phyloP scores from a whole-genome alignment of 306 rosid species.

The Casuarina glauca region DNA sequence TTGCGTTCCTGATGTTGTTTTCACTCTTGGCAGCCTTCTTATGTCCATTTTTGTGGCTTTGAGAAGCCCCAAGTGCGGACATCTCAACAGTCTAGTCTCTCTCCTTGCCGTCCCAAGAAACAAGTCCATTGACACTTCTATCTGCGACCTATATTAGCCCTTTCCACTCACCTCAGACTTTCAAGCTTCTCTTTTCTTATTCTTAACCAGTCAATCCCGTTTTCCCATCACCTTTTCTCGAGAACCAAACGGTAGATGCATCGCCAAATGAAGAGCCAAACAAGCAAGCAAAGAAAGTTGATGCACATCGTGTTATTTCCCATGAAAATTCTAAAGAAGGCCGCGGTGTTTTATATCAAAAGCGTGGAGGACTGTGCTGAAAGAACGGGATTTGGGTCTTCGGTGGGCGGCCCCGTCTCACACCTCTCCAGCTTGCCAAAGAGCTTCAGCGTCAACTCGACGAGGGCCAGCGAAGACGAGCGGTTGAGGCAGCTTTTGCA shows the following conservation, averaged over 20 bases:
- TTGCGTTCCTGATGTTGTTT: neutral
- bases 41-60: neutral
- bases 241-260: neutral
- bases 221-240: neutral
- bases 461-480: slow-evolving; percentile 5
- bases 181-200: neutral
- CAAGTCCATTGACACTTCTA: slow-evolving; percentile 5
- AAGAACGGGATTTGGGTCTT: slow-evolving; percentile 20
- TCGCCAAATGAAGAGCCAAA: slow-evolving; percentile 21
- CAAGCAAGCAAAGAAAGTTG: slow-evolving; percentile 22
- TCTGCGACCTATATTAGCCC: neutral
- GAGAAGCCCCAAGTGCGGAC: neutral
- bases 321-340: slow-evolving; percentile 43
- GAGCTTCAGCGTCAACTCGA: slow-evolving; percentile 20
- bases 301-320: slow-evolving; percentile 35
- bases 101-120: slow-evolving; percentile 13
- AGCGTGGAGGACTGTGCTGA: slow-evolving; percentile 38
- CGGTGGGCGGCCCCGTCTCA: neutral
- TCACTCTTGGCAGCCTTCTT: slow-evolving; percentile 1
- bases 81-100: neutral
- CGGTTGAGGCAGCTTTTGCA: slow-evolving; percentile 9
- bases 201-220: neutral
- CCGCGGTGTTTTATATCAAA: slow-evolving; percentile 41
- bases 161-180: neutral
- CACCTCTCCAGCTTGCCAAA: slow-evolving; percentile 21